Percentiles rank a stretch among this genome's conserved stretches.
Evolutionary conservation across 441 rosid species (phyloP).

Genomic region (Croton laevigatus): DNA sequence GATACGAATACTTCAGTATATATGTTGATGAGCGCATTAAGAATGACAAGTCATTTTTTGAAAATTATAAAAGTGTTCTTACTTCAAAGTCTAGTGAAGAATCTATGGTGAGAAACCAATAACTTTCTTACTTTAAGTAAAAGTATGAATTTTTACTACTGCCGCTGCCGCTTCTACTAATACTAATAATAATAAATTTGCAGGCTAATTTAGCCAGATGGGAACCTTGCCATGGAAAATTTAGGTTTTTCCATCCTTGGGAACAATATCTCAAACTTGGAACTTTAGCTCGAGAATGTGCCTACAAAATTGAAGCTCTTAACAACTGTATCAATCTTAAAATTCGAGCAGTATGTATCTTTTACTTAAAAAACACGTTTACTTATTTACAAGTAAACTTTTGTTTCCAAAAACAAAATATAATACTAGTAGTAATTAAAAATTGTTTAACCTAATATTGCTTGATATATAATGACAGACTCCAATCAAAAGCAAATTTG

Average conservation of each 20-base stretch:
- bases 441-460: neutral
- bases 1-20: conserved; percentile 37
- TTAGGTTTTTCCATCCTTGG: conserved; percentile 66
- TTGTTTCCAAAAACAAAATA: no score
- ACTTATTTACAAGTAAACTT: no score
- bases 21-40: conserved; percentile 24
- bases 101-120: conserved; percentile 39
- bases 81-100: conserved; percentile 56
- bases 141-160: no score
- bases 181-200: neutral
- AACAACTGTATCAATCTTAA: conserved; percentile 35
- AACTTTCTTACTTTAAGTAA: neutral
- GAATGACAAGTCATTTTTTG: conserved; percentile 25
- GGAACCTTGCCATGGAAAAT: conserved; percentile 70
- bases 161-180: no score
- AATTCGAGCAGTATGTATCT: conserved; percentile 24
- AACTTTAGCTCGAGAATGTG: conserved; percentile 40
- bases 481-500: conserved; percentile 38
- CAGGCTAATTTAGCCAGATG: conserved; percentile 72
- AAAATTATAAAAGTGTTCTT: conserved; percentile 51
- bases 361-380: no score
- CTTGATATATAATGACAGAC: conserved; percentile 29
- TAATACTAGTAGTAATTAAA: no score
- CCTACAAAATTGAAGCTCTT: conserved; percentile 43
- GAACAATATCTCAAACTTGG: conserved; percentile 48